Evolutionary conservation across 2,329 filamentous ascomycete species (phyloP), one percentile per base, ranked within the genome.

Genomic region (Cladosporium phlei): DNA sequence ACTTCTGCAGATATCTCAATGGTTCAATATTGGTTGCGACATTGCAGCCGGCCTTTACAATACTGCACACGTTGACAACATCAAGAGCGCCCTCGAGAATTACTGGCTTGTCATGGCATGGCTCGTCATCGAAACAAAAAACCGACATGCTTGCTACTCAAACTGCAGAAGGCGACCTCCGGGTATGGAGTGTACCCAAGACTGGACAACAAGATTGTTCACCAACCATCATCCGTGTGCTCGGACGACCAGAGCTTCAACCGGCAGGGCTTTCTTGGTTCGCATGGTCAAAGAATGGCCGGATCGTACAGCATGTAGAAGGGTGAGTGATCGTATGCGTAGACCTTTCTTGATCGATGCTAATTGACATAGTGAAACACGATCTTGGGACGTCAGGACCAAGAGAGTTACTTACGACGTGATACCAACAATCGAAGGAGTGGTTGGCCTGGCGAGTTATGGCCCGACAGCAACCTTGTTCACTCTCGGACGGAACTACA

Each of bases 131-230:
- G 0, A 88, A 90, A 55, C 90, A 96, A 66, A 96, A 95, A 69
- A 95, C 93, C 1, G 91, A 97, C 61, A 98, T 98, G 93, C 73
- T 98, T 59, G 91, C 91, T 1, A 87, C 89, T 7, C 91, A 97
- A 68, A 93, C 88, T 3, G 79, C 85, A 42, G 90, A 96, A 62
- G 91, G 93, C 16, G 91, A 98, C 62, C 72, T 98, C 35, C 80
- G 90, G 56, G 90, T 98, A 16, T 98, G 93, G 93, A 98, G 93
- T 61, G 86, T 98, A 45, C 82, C 91, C 16, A 98, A 97, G 67
- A 79, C 78, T 50, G 73, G 84, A 64, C 76, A 82, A 64, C 80
- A 95, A 56, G 77, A 84, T 14, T n/a, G n/a, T n/a, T 46, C 51
- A 3, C 90, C 90, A 27, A 91, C 90, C 60, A 86, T 96, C 6